Conservation (phyloP, 805 yeast genomes). For the Metschnikowia dekortorum region DNA sequence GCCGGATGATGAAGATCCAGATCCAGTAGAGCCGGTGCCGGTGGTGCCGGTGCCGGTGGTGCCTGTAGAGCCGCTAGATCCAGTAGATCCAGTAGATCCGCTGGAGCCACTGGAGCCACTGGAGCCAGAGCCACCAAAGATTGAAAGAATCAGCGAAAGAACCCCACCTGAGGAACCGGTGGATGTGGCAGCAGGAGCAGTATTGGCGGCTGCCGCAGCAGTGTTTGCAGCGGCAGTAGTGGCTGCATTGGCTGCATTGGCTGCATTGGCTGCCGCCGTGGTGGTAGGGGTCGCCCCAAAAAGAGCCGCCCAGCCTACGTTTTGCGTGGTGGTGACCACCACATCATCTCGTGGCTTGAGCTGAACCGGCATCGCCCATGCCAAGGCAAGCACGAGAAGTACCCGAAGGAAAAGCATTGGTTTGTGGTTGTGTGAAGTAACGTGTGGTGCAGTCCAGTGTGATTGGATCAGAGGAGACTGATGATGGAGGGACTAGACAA, state of each 20-base stretch:
- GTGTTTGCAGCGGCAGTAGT: background rate
- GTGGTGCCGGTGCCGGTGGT: background rate
- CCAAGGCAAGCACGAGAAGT: constrained; percentile 6
- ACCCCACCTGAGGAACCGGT: constrained; percentile 1
- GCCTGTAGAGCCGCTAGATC: background rate
- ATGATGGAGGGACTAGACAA: too few species aligned
- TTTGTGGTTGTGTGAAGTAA: background rate
- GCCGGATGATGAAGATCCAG: background rate
- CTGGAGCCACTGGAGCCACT: background rate
- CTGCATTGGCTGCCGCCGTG: constrained; percentile 1
- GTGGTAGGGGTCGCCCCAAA: constrained; percentile 7
- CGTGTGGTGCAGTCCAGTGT: too few species aligned
- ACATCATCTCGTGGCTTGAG: background rate
- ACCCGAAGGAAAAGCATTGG: constrained; percentile 5
- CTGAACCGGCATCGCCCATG: constrained; percentile 9
- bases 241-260: constrained; percentile 2
- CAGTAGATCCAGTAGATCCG: background rate
- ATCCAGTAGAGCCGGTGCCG: background rate
- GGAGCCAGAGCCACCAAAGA: constrained; percentile 4
- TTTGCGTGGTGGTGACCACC: constrained; percentile 8
- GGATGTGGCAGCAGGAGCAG: constrained; percentile 6
- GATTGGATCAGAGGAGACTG: too few species aligned
- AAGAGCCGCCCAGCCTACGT: constrained; percentile 12
- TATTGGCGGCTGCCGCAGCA: background rate
- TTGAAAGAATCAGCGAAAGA: constrained; percentile 4